A percentile compares a stretch with the other conserved stretches of the same genome.
phyloP scores from a whole-genome alignment of 768 basidiomycete genomes.

The Sarcomyxa edulis region DNA sequence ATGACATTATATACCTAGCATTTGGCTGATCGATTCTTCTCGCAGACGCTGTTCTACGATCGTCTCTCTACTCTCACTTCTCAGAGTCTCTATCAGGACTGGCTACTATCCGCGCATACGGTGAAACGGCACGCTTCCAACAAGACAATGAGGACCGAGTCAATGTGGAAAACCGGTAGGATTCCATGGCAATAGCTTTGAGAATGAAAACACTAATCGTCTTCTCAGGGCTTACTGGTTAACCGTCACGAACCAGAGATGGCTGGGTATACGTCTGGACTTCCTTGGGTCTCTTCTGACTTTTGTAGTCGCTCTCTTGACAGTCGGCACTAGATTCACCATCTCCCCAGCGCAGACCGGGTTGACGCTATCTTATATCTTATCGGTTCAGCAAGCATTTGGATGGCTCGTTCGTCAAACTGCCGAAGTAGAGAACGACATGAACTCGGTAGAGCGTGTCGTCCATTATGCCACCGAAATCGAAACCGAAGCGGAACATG shows the following conservation, averaged over 20 bases:
- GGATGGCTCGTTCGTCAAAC: slow-evolving; percentile 74
- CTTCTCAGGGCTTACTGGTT: slow-evolving; percentile 72
- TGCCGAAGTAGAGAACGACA: slow-evolving; percentile 89
- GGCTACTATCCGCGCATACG: slow-evolving; percentile 85
- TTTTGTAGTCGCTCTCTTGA: slow-evolving; percentile 74
- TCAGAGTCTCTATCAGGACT: slow-evolving; percentile 86
- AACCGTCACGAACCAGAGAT: slow-evolving; percentile 81
- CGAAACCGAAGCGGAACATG: slow-evolving; percentile 77
- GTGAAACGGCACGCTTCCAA: slow-evolving; percentile 71
- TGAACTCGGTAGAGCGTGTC: slow-evolving; percentile 88
- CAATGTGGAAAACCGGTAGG: slow-evolving; percentile 81
- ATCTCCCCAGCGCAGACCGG: slow-evolving; percentile 80
- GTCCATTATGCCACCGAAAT: slow-evolving; percentile 75
- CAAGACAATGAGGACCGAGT: slow-evolving; percentile 70
- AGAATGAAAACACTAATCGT: not conserved
- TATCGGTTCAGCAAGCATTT: slow-evolving; percentile 76
- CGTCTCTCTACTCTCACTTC: slow-evolving; percentile 87
- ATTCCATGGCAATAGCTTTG: not conserved
- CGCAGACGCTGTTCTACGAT: slow-evolving; percentile 77
- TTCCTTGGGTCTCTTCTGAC: slow-evolving; percentile 69
- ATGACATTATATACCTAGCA: not conserved
- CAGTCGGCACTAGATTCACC: slow-evolving; percentile 65
- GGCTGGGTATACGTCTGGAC: slow-evolving; percentile 90
- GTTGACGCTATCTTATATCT: slow-evolving; percentile 72
- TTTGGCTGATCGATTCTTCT: slow-evolving; percentile 1